Evolutionary conservation across 805 yeast species (phyloP), one percentile per base, ranked within the genome.

Genomic region (Metschnikowia anglica): DNA sequence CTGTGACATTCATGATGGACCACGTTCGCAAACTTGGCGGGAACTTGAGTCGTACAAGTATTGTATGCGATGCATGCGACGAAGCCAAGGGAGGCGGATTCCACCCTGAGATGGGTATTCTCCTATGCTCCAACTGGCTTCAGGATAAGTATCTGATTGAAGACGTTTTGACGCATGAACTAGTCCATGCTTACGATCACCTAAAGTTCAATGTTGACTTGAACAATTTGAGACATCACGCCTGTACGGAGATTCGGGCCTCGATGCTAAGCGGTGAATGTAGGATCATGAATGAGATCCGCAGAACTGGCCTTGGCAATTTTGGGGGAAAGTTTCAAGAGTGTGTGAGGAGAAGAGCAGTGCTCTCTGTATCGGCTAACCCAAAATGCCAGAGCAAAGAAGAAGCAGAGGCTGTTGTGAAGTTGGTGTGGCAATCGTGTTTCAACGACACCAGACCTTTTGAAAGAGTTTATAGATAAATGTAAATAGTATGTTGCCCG

Each of bases 191-290:
- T 48, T 93, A 88, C 63, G 99, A 93, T 65, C 83, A 89, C 58
- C 70, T 87, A 51, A 84, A 88, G 62, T 93, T 93, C 71, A 72
- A 88, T 41, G 89, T 93, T 2, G 88, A 93, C 62, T 85, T 96
- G 85, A 58, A 74, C 43, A 80, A 91, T 62, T 68, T 93, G 58
- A 79, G 80, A 56, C 99, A 93, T 59, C 98, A 91, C 60, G 99
- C 99, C 0, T 93, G 99, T 62, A 83, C 97, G 1, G 99, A 93
- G 63, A 88, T 93, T 39, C 74, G 99, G 46, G 99, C 99, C 0
- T 83, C 95, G 9, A 83, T 88, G 52, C 72, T 93, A 17, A 85
- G 95, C 59, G 99, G 99, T 5, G 99, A 93, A 60, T 93, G 99
- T 65, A 77, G 98, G 21, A 80, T 91, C 54, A 77, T 83, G 79